Evolutionary conservation across 2,329 filamentous ascomycete genomes (phyloP), one percentile per base, ranked within the genome.

Genomic region (Exophiala sp.): DNA sequence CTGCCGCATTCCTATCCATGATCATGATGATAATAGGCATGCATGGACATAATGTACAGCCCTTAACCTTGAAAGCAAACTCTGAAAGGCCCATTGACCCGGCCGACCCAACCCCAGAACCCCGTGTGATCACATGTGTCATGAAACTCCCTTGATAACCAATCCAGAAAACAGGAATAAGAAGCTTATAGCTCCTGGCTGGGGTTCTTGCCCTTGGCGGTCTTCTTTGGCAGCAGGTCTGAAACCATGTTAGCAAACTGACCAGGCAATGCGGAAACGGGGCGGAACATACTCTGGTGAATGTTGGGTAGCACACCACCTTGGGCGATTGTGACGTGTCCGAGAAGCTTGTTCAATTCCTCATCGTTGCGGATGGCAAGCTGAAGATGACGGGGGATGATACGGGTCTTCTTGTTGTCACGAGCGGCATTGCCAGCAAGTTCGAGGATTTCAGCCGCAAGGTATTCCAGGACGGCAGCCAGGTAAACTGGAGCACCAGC

Each of bases 401-500:
- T 98, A 86, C 93, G 90, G 60, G 91, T 98, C 86, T 97, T 97
- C 88, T 98, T 98, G 85, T 97, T 96, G 78, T 98, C 93, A 65
- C 93, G 91, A 59, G 93, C 93, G 66, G 93, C 93, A 74, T 98
- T 98, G 65, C 93, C 93, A 72, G 93, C 93, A 76, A 98, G 78
- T 77, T 98, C 93, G 68, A 98, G 89, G 65, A 98, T 96, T 79
- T 98, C 93, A 62, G 93, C 93, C 63, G 93, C 91, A 53, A 98
- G 86, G 72, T 98, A 98, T 77, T 98, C 93, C 43, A 98, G 88
- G 48, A 98, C 93, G 49, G 91, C 91, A 61, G 91, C 91, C 60
- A 97, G 86, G 73, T 97, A 97, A 68, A 97, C 91, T 60, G 91
- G 91, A 62, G 91, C 91, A 77, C 87, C 91, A 67, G 91, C 91